Base-by-base conservation (phyloP, 176 grass and related monocot species). In the Aegilops speltoides region DNA sequence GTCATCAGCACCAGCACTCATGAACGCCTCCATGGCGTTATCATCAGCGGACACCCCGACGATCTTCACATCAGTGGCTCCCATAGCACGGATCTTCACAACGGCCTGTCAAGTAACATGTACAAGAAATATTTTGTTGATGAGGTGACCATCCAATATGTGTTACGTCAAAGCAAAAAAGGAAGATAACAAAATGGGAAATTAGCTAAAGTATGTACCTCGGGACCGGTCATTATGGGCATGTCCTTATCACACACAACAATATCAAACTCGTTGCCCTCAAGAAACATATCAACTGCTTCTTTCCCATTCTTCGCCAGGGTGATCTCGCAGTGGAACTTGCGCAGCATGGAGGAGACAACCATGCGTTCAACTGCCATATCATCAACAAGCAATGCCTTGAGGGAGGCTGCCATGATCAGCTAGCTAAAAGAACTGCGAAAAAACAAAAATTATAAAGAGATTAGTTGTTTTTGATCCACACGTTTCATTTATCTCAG, bases 261-360 rank as follows among this genome's bases (percentile, higher is more conserved):
- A 41, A 82, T 82, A 32, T 87, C 79, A 76, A 82, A 87, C 26
- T 71, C 67, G 7, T 82, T 67, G 8, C 86, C 86, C 75, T 76
- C 16, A 16, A 87, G 31, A 43, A 82, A 87, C 15, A 81, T 68
- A 31, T 81, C 56, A 24, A 87, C 56, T 28, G 78, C 85, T 87
- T 87, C 78, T 74, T 87, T 82, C 8, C 86, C 79, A 68, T 87
- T 87, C 10, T 56, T 9, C n/a, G 62, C 86, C 17, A 31, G n/a
- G 16, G 41, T 82, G 7, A 7, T 81, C 22, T 82, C 45, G 0
- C 16, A 75, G 0, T 87, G 37, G 19, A 64, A 45, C 7, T 73
- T 73, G 4, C 23, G 26, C 20, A 87, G 41, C 66, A 80, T 80
- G 7, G 41, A 7, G 69, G 16, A 14, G 10, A 82, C 59, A 76